Conservation (phyloP, 192 early-diverging fungal genomes). For the Coemansia sp. region DNA sequence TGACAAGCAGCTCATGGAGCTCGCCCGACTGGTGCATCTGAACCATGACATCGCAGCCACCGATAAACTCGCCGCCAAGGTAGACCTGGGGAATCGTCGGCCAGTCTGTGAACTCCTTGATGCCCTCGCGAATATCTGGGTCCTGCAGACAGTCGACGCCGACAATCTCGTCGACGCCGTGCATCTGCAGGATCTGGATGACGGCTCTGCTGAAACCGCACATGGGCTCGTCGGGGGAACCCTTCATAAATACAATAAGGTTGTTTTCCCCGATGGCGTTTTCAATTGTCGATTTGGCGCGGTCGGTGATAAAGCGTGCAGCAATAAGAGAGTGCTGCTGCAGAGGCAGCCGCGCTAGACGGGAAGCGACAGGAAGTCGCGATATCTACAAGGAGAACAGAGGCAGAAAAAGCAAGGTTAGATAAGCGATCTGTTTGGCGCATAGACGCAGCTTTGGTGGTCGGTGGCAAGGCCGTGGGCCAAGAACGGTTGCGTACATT, state of each 20-base stretch:
- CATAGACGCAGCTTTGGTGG: too few relatives aligned
- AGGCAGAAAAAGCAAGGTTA: neutral
- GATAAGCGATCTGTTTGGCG: neutral
- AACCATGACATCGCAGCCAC: slow-evolving; percentile 91
- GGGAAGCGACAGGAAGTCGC: slow-evolving; percentile 14
- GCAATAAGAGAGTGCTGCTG: slow-evolving; percentile 13
- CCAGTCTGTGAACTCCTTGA: slow-evolving; percentile 94
- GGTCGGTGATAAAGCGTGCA: slow-evolving; percentile 36
- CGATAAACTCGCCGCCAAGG: slow-evolving; percentile 93
- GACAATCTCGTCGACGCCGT: slow-evolving; percentile 76
- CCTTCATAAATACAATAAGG: slow-evolving; percentile 95
- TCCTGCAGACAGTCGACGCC: slow-evolving; percentile 86
- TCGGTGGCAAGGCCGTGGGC: neutral
- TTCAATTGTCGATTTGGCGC: slow-evolving; percentile 32
- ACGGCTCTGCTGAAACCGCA: slow-evolving; percentile 95
- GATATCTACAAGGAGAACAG: slow-evolving; percentile 17
- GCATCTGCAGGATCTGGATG: slow-evolving; percentile 80
- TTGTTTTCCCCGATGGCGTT: slow-evolving; percentile 63
- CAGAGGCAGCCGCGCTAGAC: slow-evolving; percentile 2
- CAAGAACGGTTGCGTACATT: neutral
- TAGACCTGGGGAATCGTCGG: slow-evolving; percentile 97
- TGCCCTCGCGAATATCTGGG: slow-evolving; percentile 85
- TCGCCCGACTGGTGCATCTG: slow-evolving; percentile 89
- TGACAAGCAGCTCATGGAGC: slow-evolving; percentile 74
- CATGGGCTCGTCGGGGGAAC: slow-evolving; percentile 87